phyloP scores from a whole-genome alignment of 192 early-diverging fungal species.

The Diversispora epigaea region DNA sequence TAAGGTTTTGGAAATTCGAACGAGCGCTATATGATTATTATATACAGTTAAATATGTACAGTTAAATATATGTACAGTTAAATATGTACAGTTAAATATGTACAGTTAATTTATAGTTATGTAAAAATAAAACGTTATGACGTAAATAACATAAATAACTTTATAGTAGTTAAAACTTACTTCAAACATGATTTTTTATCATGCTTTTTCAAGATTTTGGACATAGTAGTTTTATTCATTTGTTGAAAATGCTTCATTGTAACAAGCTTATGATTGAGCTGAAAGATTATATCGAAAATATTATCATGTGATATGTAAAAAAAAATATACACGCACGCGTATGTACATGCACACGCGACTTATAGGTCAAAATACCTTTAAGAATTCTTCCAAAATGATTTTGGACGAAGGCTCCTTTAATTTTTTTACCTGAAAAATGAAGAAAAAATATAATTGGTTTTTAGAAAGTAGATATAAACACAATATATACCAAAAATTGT shows the following conservation, averaged over 20 bases:
- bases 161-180: slow-evolving; percentile 31
- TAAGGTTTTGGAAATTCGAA: too few species aligned
- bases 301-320: slow-evolving; percentile 28
- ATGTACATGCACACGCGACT: slow-evolving; percentile 3
- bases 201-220: slow-evolving; percentile 89
- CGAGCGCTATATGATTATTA: too few species aligned
- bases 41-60: too few species aligned
- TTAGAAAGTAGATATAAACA: neutral
- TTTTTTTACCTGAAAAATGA: neutral
- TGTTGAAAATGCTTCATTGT: slow-evolving; percentile 69
- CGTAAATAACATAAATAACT: neutral
- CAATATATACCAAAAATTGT: slow-evolving; percentile 28
- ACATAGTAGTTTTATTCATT: slow-evolving; percentile 74
- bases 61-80: too few species aligned
- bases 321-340: too few species aligned
- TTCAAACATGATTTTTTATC: slow-evolving; percentile 76
- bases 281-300: slow-evolving; percentile 41
- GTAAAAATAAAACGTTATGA: neutral
- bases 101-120: slow-evolving; percentile 62
- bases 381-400: neutral
- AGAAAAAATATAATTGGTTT: neutral
- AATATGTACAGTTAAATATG: too few species aligned
- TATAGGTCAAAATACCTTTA: neutral
- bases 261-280: slow-evolving; percentile 70
- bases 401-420: neutral